Base-by-base conservation (phyloP, 129 eudicot species). In the Tagetes patula region DNA sequence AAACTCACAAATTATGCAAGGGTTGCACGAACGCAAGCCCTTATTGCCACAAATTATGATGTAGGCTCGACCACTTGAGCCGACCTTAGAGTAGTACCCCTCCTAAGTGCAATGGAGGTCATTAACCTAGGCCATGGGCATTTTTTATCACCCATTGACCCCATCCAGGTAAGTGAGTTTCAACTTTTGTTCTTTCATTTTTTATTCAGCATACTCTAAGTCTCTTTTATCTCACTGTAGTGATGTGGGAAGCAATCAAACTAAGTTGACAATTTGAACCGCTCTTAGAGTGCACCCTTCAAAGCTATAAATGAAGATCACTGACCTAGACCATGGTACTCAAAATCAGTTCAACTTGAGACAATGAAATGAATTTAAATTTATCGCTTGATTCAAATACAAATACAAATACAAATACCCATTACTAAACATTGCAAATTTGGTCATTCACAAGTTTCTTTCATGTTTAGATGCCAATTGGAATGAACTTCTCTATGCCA, bases 21-120 rank as follows among this genome's bases (percentile, higher is more conserved):
- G 80, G 84, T 82, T 72, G 89, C 84, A 84, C 89, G 89, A 75
- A 85, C 87, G 79, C 90, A 85, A 55, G 83, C 90, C 84, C 79
- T 83, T 78, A 33, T 85, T 82, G 37, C 3, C 83, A 85, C 83
- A 82, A 86, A 86, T 83, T 86, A 82, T 76, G 86, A 85, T 64
- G 75, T 77, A 80, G 78, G 81, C 65, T 81, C 88, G 47, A 47
- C 77, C 65, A 65, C 81, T 76, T 76, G 85, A 73, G 67, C 73
- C 75, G 79, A 79, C 65, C 83, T 79, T 79, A 79, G 60, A n/a
- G 5, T 6, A 54, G 82, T 73, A 71, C 82, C 82, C 82, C 60
- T 62, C 73, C 82, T 0, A 1, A 50, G 82, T 78, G 82, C 77
- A 71, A 78, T 78, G 82, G 49, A 71, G 59, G 77, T 71, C 73